A percentile compares a stretch with the other conserved stretches of the same genome.
These are phyloP conservation scores for Agaricus subrufescens DNA, from an alignment of 768 basidiomycete species.

Conservation along the genomic window DNA sequence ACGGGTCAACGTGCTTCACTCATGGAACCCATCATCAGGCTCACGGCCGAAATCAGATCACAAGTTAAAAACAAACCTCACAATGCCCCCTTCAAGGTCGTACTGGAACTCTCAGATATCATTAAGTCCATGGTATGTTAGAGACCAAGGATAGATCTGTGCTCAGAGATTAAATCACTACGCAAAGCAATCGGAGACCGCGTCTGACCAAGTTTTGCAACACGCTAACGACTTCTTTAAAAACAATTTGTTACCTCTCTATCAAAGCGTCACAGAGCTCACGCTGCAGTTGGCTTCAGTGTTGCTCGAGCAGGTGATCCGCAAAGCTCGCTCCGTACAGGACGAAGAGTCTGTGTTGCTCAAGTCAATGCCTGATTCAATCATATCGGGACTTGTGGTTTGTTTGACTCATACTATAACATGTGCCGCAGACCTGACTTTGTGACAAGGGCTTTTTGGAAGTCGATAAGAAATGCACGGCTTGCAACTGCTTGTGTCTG, in stretches of 20 bases:
- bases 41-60: not conserved
- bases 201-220: not conserved
- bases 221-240: not conserved
- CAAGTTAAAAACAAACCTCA: not conserved
- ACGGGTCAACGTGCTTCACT: not conserved
- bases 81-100: not conserved
- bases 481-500: not conserved
- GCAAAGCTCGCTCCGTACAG: not conserved
- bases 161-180: not conserved
- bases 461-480: conserved; percentile 11
- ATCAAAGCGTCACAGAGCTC: not conserved
- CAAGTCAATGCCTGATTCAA: not conserved
- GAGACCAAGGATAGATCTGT: not conserved
- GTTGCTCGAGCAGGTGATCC: not conserved
- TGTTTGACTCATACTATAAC: conserved; percentile 4
- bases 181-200: conserved; percentile 1
- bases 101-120: not conserved
- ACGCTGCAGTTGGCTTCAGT: conserved; percentile 1
- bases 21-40: conserved; percentile 5
- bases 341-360: not conserved
- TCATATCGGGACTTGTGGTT: conserved; percentile 22
- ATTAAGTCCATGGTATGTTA: not conserved
- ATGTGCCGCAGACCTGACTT: not conserved
- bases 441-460: conserved; percentile 14
- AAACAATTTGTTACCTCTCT: not conserved